phyloP scores from a whole-genome alignment of 768 basidiomycete genomes.

The Cystofilobasidium macerans region DNA sequence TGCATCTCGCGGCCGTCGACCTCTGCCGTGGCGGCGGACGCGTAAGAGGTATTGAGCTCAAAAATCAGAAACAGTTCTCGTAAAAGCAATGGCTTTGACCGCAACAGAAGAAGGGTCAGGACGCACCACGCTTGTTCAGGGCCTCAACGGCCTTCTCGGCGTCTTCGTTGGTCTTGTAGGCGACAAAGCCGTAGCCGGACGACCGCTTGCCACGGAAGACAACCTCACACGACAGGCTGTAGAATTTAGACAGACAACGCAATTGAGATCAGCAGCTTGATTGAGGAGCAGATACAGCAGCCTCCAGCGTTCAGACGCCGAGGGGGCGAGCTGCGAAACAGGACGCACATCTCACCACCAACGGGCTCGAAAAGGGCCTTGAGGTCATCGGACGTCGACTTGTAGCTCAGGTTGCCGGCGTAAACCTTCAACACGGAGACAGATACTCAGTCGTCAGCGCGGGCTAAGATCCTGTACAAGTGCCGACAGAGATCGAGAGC shows the following conservation, averaged over 20 bases:
- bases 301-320: neutral
- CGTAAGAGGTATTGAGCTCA: too few relatives aligned
- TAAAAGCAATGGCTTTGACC: too few relatives aligned
- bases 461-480: neutral
- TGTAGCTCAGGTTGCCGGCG: constrained; percentile 89
- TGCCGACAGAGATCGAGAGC: neutral
- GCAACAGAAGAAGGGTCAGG: neutral
- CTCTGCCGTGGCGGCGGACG: too few relatives aligned
- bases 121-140: constrained; percentile 59
- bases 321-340: too few relatives aligned
- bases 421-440: constrained; percentile 53
- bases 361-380: constrained; percentile 85
- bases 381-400: constrained; percentile 87
- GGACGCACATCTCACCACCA: constrained; percentile 73
- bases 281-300: too few relatives aligned
- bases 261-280: too few relatives aligned
- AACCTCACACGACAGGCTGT: constrained; percentile 23
- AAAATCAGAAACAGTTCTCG: too few relatives aligned
- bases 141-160: constrained; percentile 73
- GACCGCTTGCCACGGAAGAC: constrained; percentile 25
- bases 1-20: constrained; percentile 80
- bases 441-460: neutral
- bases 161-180: constrained; percentile 66
- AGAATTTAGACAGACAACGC: too few relatives aligned
- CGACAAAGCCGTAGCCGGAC: constrained; percentile 74